Evolutionary conservation across 1,139 yeast genomes (phyloP).

Genomic region (Lodderomyces theae): DNA sequence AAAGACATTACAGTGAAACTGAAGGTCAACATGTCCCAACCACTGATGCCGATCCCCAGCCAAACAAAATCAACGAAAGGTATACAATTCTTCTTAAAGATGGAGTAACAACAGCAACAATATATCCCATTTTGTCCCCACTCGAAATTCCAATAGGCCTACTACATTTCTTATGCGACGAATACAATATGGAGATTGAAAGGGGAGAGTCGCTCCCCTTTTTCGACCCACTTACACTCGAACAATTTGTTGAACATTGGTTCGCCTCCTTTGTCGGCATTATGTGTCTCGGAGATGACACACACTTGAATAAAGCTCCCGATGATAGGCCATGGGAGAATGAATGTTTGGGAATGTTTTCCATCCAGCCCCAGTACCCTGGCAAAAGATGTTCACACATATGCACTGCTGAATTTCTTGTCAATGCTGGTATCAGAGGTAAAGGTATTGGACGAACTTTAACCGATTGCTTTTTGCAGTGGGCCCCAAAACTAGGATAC

Average conservation of each 20-base stretch:
- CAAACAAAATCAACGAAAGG: slow-evolving; percentile 3
- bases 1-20: neutral
- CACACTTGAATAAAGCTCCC: slow-evolving; percentile 44
- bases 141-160: slow-evolving; percentile 72
- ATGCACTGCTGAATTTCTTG: slow-evolving; percentile 87
- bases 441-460: slow-evolving; percentile 86
- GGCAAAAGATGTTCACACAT: slow-evolving; percentile 90
- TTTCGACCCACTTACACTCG: slow-evolving; percentile 70
- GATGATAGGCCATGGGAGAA: slow-evolving; percentile 67
- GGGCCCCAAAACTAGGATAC: slow-evolving; percentile 91
- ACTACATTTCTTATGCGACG: slow-evolving; percentile 80
- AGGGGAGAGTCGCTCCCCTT: slow-evolving; percentile 87
- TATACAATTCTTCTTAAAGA: slow-evolving; percentile 78
- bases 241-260: slow-evolving; percentile 81
- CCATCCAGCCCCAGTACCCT: slow-evolving; percentile 83
- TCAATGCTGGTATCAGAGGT: slow-evolving; percentile 90
- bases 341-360: slow-evolving; percentile 83
- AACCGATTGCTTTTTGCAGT: slow-evolving; percentile 77
- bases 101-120: slow-evolving; percentile 88
- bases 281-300: slow-evolving; percentile 78
- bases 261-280: slow-evolving; percentile 82
- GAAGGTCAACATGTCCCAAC: neutral
- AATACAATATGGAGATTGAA: slow-evolving; percentile 88
- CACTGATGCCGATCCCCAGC: neutral
- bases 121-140: slow-evolving; percentile 74